Base-by-base conservation (phyloP, 192 early-diverging fungal genomes). In the Coemansia sp. region DNA sequence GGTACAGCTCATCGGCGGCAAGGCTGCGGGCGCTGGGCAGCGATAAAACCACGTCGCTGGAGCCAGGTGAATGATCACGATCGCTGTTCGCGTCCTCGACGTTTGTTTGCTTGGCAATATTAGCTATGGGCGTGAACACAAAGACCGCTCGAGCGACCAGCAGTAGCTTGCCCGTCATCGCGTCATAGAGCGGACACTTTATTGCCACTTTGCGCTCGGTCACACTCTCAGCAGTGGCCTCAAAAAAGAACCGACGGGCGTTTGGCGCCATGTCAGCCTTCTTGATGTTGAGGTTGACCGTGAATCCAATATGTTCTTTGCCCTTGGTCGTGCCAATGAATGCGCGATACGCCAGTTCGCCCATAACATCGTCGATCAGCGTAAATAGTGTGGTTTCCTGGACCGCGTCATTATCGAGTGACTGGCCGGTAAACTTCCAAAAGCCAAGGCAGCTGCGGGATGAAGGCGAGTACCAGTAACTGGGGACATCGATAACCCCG, bases 161-260 rank as follows among this genome's bases (percentile, higher is more conserved):
- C 51, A 70, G 20, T 31, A 42, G 10, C 9, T 2, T 29, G 20
- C 50, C 55, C 1, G 67, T 54, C 12, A 40, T 23, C 1, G 60
- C 55, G 25, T 70, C 67, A 40, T 28, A 70, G 8, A 70, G 31
- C 22, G 47, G 41, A 19, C 60, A 62, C 19, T 70, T 56, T 25
- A 63, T 19, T 1, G 41, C 28, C 5, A 58, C 40, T 27, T 62
- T 70, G n/a, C 60, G 28, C 8, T 15, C 41, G 19, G 43, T 15
- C 9, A 54, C 22, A 2, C 9, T 5, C n/a, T 22, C 17, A 11
- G 40, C 25, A 1, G 11, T 20, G 1, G 56, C 50, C 4, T 62
- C 51, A 58, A 70, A 62, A 19, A 43, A 70, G 50, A 70, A 59
- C 34, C 10, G 27, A 1, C 50, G 40, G 22, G 55, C 66, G 0